phyloP scores from a whole-genome alignment of 2,329 filamentous ascomycete species.

The Aureobasidium pullulans region DNA sequence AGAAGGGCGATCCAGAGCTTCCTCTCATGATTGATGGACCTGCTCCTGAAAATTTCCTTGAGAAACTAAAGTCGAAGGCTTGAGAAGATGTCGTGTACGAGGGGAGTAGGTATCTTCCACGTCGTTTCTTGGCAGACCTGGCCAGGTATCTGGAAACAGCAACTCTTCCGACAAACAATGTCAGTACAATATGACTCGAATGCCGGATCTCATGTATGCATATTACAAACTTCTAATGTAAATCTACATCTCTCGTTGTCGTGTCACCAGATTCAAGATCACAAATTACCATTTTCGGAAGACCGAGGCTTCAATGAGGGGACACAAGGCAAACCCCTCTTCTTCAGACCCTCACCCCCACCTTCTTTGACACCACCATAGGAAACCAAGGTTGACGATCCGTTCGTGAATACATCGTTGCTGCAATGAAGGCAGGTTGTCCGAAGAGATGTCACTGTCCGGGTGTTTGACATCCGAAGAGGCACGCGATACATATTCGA shows the following conservation, averaged over 20 bases:
- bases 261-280: neutral
- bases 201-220: neutral
- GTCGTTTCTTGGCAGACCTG: neutral
- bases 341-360: neutral
- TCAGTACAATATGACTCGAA: neutral
- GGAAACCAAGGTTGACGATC: neutral
- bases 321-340: neutral
- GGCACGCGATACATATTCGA: neutral
- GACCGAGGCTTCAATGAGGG: neutral
- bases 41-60: slow-evolving; percentile 26
- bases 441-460: neutral
- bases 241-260: neutral
- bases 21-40: slow-evolving; percentile 21
- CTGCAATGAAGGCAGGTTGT: neutral
- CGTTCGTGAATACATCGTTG: neutral
- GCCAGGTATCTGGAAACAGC: too few relatives aligned
- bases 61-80: slow-evolving; percentile 3
- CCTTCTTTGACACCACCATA: neutral
- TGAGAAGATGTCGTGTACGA: neutral
- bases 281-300: neutral
- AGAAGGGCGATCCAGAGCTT: slow-evolving; percentile 27
- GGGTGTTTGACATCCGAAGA: neutral
- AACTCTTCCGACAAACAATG: neutral
- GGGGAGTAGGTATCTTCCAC: neutral
- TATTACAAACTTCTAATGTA: neutral